These are phyloP conservation scores for Botrytis squamosa DNA, from an alignment of 2,329 filamentous ascomycete species.

Conservation along the genomic window DNA sequence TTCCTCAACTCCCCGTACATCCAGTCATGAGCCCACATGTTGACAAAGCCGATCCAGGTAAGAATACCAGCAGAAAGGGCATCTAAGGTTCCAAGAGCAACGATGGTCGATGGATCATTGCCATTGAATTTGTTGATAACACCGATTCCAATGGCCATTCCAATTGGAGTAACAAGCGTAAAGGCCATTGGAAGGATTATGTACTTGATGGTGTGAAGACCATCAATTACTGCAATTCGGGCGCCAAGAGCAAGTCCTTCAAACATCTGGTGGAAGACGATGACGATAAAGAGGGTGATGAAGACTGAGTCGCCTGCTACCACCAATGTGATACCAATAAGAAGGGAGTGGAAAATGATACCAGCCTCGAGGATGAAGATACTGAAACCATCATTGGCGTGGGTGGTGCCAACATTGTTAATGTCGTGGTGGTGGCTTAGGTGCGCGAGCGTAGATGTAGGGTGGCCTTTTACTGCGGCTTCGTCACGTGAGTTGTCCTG, in stretches of 20 bases:
- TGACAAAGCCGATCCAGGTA: constrained; percentile 75
- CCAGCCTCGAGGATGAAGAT: constrained; percentile 62
- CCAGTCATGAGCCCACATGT: constrained; percentile 80
- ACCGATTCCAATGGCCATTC: constrained; percentile 78
- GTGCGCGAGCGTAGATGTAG: neutral
- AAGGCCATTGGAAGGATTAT: constrained; percentile 62
- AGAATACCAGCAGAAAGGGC: constrained; percentile 73
- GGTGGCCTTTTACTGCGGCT: neutral
- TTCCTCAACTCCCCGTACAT: constrained; percentile 50
- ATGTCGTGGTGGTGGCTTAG: neutral
- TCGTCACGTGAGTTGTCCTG: neutral
- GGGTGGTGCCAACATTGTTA: neutral
- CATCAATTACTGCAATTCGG: constrained; percentile 56
- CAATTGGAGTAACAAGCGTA: constrained; percentile 70
- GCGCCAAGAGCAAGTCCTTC: constrained; percentile 73
- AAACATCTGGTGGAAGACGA: constrained; percentile 77
- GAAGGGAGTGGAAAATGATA: constrained; percentile 71
- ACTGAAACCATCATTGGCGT: neutral
- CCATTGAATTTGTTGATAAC: constrained; percentile 71
- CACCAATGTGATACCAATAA: constrained; percentile 53
- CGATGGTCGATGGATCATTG: constrained; percentile 64
- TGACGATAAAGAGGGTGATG: constrained; percentile 61
- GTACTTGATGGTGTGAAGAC: constrained; percentile 45
- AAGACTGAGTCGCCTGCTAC: constrained; percentile 57
- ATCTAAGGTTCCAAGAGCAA: constrained; percentile 72